A percentile compares a stretch with the other conserved stretches of the same genome.
Conservation (phyloP, 176 grass and related monocot species). For the Puya raimondii region DNA sequence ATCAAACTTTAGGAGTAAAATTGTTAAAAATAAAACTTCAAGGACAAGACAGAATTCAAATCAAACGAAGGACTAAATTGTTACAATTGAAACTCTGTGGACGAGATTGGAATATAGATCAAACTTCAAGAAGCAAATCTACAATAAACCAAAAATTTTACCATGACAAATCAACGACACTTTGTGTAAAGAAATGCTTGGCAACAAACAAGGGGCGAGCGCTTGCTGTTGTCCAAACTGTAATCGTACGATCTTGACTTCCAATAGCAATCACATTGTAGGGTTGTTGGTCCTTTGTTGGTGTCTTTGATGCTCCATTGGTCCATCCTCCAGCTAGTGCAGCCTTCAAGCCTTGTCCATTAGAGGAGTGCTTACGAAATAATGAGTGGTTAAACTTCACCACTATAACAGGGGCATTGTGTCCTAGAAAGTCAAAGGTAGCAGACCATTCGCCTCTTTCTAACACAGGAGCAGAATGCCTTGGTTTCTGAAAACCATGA, state of each 20-base stretch:
- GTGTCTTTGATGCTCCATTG: slow-evolving; percentile 70
- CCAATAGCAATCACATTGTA: slow-evolving; percentile 99
- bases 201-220: slow-evolving; percentile 89
- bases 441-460: slow-evolving; percentile 94
- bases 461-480: slow-evolving; percentile 92
- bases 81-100: too few species aligned
- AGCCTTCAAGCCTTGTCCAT: slow-evolving; percentile 46
- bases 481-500: slow-evolving; percentile 97
- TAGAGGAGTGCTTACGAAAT: slow-evolving; percentile 69
- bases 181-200: slow-evolving; percentile 95
- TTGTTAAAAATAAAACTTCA: too few species aligned
- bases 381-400: slow-evolving; percentile 98
- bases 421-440: slow-evolving; percentile 99
- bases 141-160: slow-evolving; percentile 18
- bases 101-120: too few species aligned
- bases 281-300: slow-evolving; percentile 61
- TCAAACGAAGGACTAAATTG: too few species aligned
- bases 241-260: slow-evolving; percentile 96
- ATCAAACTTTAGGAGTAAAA: too few species aligned
- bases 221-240: slow-evolving; percentile 96
- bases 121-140: too few species aligned
- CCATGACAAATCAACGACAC: slow-evolving; percentile 98
- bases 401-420: slow-evolving; percentile 81
- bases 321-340: slow-evolving; percentile 59
- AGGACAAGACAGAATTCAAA: too few species aligned